Evolutionary conservation across 257 asterid species (phyloP), one percentile per base, ranked within the genome.

Genomic region (Gentiana dahurica): DNA sequence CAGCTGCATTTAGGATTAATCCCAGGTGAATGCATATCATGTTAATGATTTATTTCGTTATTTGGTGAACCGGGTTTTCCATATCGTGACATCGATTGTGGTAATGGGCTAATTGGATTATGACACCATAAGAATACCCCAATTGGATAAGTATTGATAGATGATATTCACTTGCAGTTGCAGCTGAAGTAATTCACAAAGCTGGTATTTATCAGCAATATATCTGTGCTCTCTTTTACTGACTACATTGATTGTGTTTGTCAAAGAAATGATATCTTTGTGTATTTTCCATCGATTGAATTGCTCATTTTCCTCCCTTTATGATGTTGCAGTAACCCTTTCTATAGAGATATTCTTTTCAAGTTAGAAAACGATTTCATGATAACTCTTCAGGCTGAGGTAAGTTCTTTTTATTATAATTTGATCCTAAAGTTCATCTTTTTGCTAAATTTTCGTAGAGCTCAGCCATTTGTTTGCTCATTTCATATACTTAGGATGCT

Each of bases 1-100:
- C 97, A 41, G 88, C 96, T 65, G 97, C 97, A 71, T 90, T 90
- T 76, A 82, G 97, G 61, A 79, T 90, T 60, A 90, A 90, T 66
- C 79, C 97, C 68, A 90, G 97, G 97, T 89, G 46, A 54, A 41
- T 2, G 24, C 13, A 39, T 8, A 11, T 13, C 32, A 8, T 6
- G 8, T 34, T 32, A 2, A 6, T 15, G 33, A 36, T 55, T 10
- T 33, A 11, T 55, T 64, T 15, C 36, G 36, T 41, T 39, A 4
- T 38, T 5, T 48, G 38, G 12, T 15, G 4, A 0, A 24, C 24
- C 12, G 52, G 24, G 12, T 47, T 15, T n/a, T 9, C 41, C 11
- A 35, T 51, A 36, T 58, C 11, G 38, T 4, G 4, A 38, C 4
- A 36, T 11, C 38, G 1, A 15, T 24, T 60, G 50, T 37, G 6